Evolutionary conservation across 179 eudicot genomes (phyloP), one percentile per base, ranked within the genome.

Genomic region (Actinidia polygama): DNA sequence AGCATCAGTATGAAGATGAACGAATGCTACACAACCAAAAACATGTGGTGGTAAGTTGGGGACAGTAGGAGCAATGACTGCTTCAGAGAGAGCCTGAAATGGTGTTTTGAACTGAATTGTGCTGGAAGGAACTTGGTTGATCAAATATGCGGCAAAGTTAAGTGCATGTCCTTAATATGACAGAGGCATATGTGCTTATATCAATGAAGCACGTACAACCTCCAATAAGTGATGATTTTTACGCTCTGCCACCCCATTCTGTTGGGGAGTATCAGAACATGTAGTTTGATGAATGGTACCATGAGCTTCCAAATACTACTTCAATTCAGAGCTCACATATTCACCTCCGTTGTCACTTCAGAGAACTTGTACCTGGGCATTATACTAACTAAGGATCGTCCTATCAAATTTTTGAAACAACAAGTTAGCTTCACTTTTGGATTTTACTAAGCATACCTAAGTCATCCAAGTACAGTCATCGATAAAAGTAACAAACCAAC

Each of bases 401-500:
- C 23, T 61, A 61, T 61, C 5, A 61, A 61, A 61, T 15, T 61
- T 61, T 18, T 61, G 66, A 61, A 61, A 61, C 3, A 61, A 61
- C 4, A 61, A 61, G 23, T 61, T 61, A 3, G 16, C 66, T 61
- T 61, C 66, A 61, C 24, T n/a, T 61, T 61, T 61, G 66, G 7
- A 55, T 55, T 55, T 10, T 11, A 55, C 7, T 10, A 55, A 55
- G 59, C 59, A 55, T 55, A 55, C 61, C 67, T 24, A 64, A 21
- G 40, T 64, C 70, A 64, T 23, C 12, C 12, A 21, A 12, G 69
- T 64, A 23, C 36, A 21, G 44, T 83, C 86, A 46, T 80, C 80
- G 77, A 86, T 86, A 77, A 86, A 86, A 57, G 80, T 80, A 40
- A 81, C 84, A 77, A 86, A 83, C 72, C 71, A 83, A 62, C 44